These are phyloP conservation scores for Exophiala bonariae DNA, from an alignment of 2,329 filamentous ascomycete species.

Conservation along the genomic window DNA sequence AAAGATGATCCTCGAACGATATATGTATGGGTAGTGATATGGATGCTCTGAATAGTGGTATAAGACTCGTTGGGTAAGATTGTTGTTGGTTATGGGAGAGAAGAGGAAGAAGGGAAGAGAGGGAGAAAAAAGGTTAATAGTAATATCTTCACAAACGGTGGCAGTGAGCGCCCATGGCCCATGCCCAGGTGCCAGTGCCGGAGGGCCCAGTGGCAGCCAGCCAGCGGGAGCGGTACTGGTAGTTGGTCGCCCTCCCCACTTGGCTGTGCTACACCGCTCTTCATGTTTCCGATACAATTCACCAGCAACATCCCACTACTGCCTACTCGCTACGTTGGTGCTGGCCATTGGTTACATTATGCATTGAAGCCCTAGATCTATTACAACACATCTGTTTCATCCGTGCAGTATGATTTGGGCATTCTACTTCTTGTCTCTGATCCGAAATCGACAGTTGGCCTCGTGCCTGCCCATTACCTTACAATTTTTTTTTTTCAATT, in stretches of 20 bases:
- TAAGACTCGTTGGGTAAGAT: slow-evolving; percentile 3
- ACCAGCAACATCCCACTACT: neutral
- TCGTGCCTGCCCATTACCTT: too few relatives aligned
- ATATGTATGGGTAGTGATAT: slow-evolving; percentile 45
- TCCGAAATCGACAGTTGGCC: too few relatives aligned
- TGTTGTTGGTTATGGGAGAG: slow-evolving; percentile 23
- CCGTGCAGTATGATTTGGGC: too few relatives aligned
- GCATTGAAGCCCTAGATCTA: too few relatives aligned
- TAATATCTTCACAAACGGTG: neutral
- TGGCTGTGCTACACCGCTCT: slow-evolving; percentile 8
- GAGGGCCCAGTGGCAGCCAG: too few relatives aligned
- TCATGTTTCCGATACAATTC: neutral
- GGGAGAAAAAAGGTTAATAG: slow-evolving; percentile 22
- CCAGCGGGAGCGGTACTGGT: too few relatives aligned
- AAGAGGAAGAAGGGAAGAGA: slow-evolving; percentile 25
- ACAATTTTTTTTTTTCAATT: too few relatives aligned
- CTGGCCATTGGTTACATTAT: neutral
- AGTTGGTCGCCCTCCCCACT: neutral
- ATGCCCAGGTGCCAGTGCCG: too few relatives aligned
- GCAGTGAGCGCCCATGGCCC: too few relatives aligned
- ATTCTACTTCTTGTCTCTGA: too few relatives aligned
- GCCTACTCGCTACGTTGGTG: neutral
- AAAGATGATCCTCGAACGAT: slow-evolving; percentile 69
- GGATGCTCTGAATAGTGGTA: slow-evolving; percentile 3
- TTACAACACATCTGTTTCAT: too few relatives aligned